Evolutionary conservation across 1,139 yeast genomes (phyloP), one percentile per base, ranked within the genome.

Genomic region (Lodderomyces metapsilosis): DNA sequence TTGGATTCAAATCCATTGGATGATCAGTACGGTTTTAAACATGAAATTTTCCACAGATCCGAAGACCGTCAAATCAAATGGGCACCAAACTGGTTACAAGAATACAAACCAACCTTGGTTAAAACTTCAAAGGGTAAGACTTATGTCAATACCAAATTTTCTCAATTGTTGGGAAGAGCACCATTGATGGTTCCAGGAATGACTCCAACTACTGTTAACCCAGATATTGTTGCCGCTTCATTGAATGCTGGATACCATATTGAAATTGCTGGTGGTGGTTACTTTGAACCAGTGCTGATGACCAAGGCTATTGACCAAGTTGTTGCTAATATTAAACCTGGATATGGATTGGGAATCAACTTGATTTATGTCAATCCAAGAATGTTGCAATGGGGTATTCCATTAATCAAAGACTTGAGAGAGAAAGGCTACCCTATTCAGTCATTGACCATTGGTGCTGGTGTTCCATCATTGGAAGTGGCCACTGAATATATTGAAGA

Each of bases 241-340:
- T 78, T 89, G 59, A 91, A 91, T 61, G 89, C 98, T 43, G 99
- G 99, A 47, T 92, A 91, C 72, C 96, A 89, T 61, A 88, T 92
- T 60, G 99, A 92, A 73, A 76, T 92, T 57, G 98, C 95, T 41
- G 98, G 98, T 66, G 99, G 99, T 74, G 99, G 98, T 61, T 92
- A 92, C 69, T 92, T 92, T 66, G 65, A 71, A 50, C 84, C 95
- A 45, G 63, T 63, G 10, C 72, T 73, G 59, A 82, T 92, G 82
- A 80, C 87, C 46, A 64, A 62, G 34, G 97, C 97, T 32, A 74
- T 92, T 52, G 80, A 85, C 57, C 66, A 82, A 53, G 86, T 92
- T 54, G 80, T 83, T 43, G 61, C 67, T 21, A 74, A 78, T 50
- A 74, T 83, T 43, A 71, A 73, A 49, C 95, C 96, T 48, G 98